Evolutionary conservation across 2,329 filamentous ascomycete genomes (phyloP).

Genomic region (Fusarium sp.): DNA sequence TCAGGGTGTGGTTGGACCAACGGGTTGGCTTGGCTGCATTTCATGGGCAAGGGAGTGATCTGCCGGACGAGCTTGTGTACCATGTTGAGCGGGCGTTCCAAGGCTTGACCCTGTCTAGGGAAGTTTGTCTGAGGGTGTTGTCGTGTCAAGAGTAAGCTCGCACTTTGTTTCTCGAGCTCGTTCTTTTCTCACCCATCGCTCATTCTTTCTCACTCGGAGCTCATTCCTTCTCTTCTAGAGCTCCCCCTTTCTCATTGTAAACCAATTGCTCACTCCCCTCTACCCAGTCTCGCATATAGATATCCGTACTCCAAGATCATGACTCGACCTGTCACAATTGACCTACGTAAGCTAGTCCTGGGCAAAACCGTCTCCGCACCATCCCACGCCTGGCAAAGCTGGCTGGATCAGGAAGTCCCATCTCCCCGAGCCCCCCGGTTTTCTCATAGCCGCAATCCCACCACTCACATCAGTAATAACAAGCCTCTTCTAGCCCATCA

Average conservation of each 20-base stretch:
- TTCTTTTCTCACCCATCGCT: neutral
- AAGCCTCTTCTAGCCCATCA: conserved; percentile 24
- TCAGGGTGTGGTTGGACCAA: conserved; percentile 9
- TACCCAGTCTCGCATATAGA: conserved; percentile 7
- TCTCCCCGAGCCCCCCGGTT: conserved; percentile 25
- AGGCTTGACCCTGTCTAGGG: neutral
- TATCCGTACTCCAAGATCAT: conserved; percentile 11
- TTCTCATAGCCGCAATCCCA: neutral
- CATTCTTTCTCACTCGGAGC: neutral
- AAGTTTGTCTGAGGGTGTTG: neutral
- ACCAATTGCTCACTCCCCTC: neutral
- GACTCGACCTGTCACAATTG: conserved; percentile 11
- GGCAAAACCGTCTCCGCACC: conserved; percentile 30
- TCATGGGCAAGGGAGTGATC: conserved; percentile 17
- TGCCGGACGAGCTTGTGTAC: conserved; percentile 11
- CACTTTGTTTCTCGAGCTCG: neutral
- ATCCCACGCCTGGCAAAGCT: conserved; percentile 6
- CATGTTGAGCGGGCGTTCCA: neutral
- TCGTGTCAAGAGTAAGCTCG: neutral
- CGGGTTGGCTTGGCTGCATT: conserved; percentile 29
- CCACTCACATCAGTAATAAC: conserved; percentile 2
- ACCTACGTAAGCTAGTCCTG: conserved; percentile 12
- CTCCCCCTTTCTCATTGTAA: neutral
- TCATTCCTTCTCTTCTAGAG: neutral
- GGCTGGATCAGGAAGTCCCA: conserved; percentile 23